These are phyloP conservation scores for Phytophthora brassicae DNA, from an alignment of 352 stramenopile genomes.

Conservation along the genomic window DNA sequence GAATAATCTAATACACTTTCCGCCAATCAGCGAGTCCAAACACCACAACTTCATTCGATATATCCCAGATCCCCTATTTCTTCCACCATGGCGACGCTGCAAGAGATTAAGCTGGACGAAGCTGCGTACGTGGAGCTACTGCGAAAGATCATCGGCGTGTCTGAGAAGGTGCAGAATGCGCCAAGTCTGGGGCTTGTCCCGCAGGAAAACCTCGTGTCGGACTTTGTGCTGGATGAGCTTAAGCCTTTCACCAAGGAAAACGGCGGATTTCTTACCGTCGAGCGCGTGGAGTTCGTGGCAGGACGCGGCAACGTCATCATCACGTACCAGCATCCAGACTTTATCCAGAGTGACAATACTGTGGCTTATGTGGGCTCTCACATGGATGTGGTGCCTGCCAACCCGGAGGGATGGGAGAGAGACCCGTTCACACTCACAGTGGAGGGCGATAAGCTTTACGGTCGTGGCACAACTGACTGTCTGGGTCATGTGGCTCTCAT, in stretches of 20 bases:
- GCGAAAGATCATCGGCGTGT: conserved; percentile 83
- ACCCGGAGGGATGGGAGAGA: conserved; percentile 83
- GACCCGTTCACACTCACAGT: conserved; percentile 88
- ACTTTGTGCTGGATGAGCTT: conserved; percentile 84
- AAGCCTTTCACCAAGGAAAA: conserved; percentile 76
- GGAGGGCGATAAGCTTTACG: conserved; percentile 91
- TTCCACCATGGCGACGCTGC: conserved; percentile 31
- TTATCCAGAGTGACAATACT: conserved; percentile 54
- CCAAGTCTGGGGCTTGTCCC: conserved; percentile 71
- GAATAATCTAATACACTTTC: too few species aligned
- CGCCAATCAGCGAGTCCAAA: conserved; percentile 11
- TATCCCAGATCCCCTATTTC: too few species aligned
- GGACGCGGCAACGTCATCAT: conserved; percentile 91
- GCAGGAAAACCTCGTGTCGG: conserved; percentile 82
- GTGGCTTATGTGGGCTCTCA: conserved; percentile 88
- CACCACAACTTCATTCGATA: too few species aligned
- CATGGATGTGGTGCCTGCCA: conserved; percentile 91
- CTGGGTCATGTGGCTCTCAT: conserved; percentile 91
- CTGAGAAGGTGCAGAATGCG: conserved; percentile 76
- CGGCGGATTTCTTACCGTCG: conserved; percentile 64
- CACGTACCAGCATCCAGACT: conserved; percentile 74
- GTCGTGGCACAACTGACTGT: conserved; percentile 90
- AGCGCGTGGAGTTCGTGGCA: conserved; percentile 80
- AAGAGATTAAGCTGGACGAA: conserved; percentile 64
- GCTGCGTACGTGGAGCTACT: conserved; percentile 85